Evolutionary conservation across 1,284 basidiomycete species (phyloP).

Genomic region (Sparassis latifolia): DNA sequence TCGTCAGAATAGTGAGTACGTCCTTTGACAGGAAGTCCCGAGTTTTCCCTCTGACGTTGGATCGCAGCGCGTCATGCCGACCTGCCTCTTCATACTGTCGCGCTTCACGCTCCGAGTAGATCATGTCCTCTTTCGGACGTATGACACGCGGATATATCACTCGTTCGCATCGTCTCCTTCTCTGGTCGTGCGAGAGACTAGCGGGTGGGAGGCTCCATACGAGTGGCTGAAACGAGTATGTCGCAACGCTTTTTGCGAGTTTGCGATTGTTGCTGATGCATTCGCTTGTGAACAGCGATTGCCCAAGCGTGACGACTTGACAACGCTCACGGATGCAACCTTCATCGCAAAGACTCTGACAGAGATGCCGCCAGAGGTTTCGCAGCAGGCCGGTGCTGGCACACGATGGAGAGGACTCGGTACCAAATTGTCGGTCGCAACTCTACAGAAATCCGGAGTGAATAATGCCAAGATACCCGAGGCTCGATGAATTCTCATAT

Average conservation of each 20-base stretch:
- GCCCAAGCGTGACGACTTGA: conserved; percentile 78
- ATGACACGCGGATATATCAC: conserved; percentile 89
- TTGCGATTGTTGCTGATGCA: background rate
- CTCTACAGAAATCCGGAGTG: conserved; percentile 1
- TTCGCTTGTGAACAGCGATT: conserved; percentile 45
- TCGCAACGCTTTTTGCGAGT: conserved; percentile 8
- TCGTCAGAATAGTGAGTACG: conserved; percentile 77
- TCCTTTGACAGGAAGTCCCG: conserved; percentile 1
- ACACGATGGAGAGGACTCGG: conserved; percentile 80
- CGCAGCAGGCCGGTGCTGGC: conserved; percentile 55
- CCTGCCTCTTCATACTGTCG: conserved; percentile 87
- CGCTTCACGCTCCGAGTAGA: conserved; percentile 95
- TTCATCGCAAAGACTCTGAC: conserved; percentile 79
- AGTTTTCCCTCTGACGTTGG: background rate
- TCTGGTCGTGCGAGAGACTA: conserved; percentile 72
- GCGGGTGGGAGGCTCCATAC: conserved; percentile 89
- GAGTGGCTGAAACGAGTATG: conserved; percentile 72
- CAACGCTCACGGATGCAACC: conserved; percentile 82
- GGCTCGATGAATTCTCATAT: too few species aligned
- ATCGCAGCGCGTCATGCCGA: conserved; percentile 90
- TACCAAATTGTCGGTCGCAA: conserved; percentile 36
- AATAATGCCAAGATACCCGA: background rate
- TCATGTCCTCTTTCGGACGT: conserved; percentile 87
- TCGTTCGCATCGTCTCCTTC: conserved; percentile 61
- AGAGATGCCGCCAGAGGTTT: conserved; percentile 51